A percentile compares a stretch with the other conserved stretches of the same genome.
Conservation (phyloP, 179 eudicot genomes). For the Spergularia azorica region DNA sequence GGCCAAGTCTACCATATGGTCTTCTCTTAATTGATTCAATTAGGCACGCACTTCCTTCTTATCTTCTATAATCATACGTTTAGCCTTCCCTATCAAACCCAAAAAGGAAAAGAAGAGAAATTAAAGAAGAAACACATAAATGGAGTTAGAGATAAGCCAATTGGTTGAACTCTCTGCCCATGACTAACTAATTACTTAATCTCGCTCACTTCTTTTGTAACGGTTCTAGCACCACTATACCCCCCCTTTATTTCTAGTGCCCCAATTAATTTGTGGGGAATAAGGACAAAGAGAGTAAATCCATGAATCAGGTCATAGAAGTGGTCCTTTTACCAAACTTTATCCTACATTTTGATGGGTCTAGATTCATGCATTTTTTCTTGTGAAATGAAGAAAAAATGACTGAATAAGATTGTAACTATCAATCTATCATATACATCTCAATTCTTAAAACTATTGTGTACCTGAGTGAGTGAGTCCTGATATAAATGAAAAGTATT, state of each 20-base stretch:
- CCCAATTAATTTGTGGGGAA: slow-evolving; percentile 26
- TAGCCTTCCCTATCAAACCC: slow-evolving; percentile 24
- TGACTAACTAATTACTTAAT: background rate
- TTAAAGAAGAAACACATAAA: background rate
- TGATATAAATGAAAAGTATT: slow-evolving; percentile 22
- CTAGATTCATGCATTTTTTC: slow-evolving; percentile 34
- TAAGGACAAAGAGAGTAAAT: slow-evolving; percentile 24
- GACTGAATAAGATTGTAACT: slow-evolving; percentile 23
- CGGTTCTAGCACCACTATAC: slow-evolving; percentile 20
- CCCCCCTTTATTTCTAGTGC: background rate
- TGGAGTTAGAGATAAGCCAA: slow-evolving; percentile 31
- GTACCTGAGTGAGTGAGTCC: background rate
- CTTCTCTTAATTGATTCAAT: background rate
- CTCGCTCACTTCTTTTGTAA: slow-evolving; percentile 17
- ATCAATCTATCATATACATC: slow-evolving; percentile 13
- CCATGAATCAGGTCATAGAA: slow-evolving; percentile 36
- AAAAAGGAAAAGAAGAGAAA: slow-evolving; percentile 20
- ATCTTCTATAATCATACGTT: slow-evolving; percentile 19
- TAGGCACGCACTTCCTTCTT: slow-evolving; percentile 16
- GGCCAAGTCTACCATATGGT: slow-evolving; percentile 1
- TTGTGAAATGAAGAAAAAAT: slow-evolving; percentile 15
- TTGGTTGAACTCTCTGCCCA: slow-evolving; percentile 11
- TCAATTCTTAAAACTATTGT: slow-evolving; percentile 10
- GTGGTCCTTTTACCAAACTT: slow-evolving; percentile 39
- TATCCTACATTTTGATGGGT: slow-evolving; percentile 29